Conservation (phyloP, 2,329 filamentous ascomycete genomes). For the Exophiala aquamarina region DNA sequence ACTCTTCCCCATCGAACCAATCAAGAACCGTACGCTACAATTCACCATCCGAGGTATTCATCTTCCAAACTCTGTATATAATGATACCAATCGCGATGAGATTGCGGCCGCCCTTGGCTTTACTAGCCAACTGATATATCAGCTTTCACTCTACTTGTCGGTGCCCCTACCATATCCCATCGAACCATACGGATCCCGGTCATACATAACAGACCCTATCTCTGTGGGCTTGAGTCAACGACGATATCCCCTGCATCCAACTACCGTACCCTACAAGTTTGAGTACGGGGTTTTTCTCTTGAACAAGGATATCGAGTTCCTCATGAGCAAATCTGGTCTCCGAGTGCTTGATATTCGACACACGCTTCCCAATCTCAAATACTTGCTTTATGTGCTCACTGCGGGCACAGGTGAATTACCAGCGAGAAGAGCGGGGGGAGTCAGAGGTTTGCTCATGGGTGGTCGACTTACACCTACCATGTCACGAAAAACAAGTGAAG, state of each 20-base stretch:
- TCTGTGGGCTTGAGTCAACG: conserved; percentile 54
- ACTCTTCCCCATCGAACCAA: conserved; percentile 78
- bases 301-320: conserved; percentile 86
- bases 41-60: conserved; percentile 81
- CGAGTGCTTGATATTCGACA: conserved; percentile 87
- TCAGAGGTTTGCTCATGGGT: conserved; percentile 44
- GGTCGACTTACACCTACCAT: conserved; percentile 38
- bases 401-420: conserved; percentile 69
- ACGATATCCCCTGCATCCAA: conserved; percentile 79
- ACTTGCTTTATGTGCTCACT: conserved; percentile 84
- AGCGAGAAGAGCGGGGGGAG: conserved; percentile 54
- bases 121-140: conserved; percentile 71
- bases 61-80: conserved; percentile 76
- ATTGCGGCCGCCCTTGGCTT: conserved; percentile 80
- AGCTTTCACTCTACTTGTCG: conserved; percentile 79
- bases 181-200: conserved; percentile 69
- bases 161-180: conserved; percentile 80
- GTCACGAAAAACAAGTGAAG: conserved; percentile 41
- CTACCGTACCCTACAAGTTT: conserved; percentile 79
- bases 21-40: conserved; percentile 63
- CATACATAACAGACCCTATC: conserved; percentile 74
- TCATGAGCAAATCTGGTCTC: conserved; percentile 66
- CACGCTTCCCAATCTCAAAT: conserved; percentile 90
- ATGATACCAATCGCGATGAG: conserved; percentile 67
- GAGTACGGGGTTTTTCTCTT: conserved; percentile 96